Base-by-base conservation (phyloP, 805 yeast genomes). In the Teunomyces funiuensis region DNA sequence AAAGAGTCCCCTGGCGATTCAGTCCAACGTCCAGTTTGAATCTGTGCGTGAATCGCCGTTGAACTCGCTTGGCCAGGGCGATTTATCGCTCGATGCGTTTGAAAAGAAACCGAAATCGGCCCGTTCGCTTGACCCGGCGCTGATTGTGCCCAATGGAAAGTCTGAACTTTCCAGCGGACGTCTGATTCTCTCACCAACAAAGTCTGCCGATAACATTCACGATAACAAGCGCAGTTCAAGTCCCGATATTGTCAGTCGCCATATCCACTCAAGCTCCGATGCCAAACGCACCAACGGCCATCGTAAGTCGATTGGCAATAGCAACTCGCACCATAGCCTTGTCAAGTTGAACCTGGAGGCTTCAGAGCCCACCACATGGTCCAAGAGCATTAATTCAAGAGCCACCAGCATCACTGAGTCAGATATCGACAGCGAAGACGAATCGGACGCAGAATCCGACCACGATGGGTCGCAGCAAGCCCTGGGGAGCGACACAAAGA, bases 41-140 rank as follows among this genome's bases (percentile, higher is more conserved):
- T 71, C 80, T 0, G 58, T 78, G 3, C 62, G 76, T 36, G 70
- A 70, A 29, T 63, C 78, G 3, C 72, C 78, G 0, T 45, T 77
- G 17, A 69, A 65, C 41, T 68, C 80, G 0, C 42, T 79, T 36
- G 83, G 83, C 2, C 58, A 65, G 31, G 83, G 83, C 2, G 63
- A 68, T 18, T 60, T 79, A 30, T 51, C 69, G 0, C 52, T 74
- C 9, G 69, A 61, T 36, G 47, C 50, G 13, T 59, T 60, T 30
- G 62, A 47, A 17, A 16, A 30, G 11, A 41, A 33, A n/a, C 39
- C 20, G 6, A 38, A n/a, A n/a, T n/a, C 20, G 18, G 15, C 11
- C 14, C 44, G 40, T 15, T 39, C 47, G 2, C 28, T 42, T 16
- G 40, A 36, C 5, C 36, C 38, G 13, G 37, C 42, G 1, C 39